Conservation (phyloP, 169 alveolate species). For the Perkinsus chesapeaki region DNA sequence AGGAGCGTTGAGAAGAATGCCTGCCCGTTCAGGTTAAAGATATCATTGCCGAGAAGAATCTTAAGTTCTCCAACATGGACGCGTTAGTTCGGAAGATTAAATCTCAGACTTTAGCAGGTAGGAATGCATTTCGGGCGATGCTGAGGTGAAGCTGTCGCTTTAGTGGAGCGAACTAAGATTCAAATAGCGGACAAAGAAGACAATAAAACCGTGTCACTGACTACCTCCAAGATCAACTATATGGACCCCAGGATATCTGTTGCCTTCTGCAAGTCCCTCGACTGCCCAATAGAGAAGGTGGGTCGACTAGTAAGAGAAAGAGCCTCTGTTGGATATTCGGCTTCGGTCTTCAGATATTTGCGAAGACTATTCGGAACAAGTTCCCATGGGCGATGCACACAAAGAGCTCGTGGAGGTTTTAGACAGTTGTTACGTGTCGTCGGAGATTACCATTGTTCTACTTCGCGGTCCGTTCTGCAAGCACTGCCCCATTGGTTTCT, state of each 20-base stretch:
- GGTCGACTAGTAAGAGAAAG: conserved; percentile 53
- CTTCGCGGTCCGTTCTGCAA: too few relatives aligned
- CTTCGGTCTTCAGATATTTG: not conserved
- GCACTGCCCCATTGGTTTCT: not conserved
- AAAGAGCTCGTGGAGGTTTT: conserved; percentile 80
- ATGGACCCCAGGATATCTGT: conserved; percentile 98
- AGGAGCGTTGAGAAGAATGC: not conserved
- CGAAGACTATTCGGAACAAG: conserved; percentile 72
- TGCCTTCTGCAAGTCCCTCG: conserved; percentile 86
- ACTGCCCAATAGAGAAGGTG: conserved; percentile 92
- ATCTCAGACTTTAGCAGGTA: conserved; percentile 4
- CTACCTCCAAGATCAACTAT: conserved; percentile 97
- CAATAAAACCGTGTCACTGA: conserved; percentile 93
- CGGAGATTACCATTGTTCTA: not conserved
- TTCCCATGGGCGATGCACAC: conserved; percentile 99
- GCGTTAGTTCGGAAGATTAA: conserved; percentile 26
- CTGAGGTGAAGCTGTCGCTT: not conserved
- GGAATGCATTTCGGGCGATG: not conserved
- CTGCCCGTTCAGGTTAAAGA: not conserved
- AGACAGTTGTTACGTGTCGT: not conserved
- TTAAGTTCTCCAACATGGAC: not conserved
- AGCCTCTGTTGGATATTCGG: too few relatives aligned
- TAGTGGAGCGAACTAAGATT: not conserved
- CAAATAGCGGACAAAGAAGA: conserved; percentile 63
- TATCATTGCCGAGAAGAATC: not conserved